Evolutionary conservation across 23 red algal genomes (phyloP).

Genomic region (Chondrus crispus): DNA sequence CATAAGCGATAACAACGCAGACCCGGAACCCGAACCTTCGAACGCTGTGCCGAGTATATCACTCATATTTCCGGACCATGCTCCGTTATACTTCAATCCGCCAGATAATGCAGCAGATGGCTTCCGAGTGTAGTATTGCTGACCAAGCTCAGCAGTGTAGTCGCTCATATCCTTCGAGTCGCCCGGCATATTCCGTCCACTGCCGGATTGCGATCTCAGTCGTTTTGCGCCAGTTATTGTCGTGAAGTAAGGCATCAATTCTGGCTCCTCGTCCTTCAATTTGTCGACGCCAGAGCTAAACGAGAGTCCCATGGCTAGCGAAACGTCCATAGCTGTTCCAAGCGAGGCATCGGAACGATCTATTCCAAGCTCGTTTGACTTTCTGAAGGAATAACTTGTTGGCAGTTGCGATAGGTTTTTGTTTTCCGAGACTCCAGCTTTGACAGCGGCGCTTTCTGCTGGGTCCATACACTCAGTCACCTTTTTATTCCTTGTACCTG

Average conservation of each 20-base stretch:
- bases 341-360: neutral
- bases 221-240: neutral
- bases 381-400: too few relatives aligned
- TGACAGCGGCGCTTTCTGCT: too few relatives aligned
- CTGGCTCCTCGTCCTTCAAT: conserved; percentile 12
- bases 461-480: too few relatives aligned
- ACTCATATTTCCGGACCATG: conserved; percentile 61
- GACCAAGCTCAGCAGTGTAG: neutral
- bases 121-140: conserved; percentile 6
- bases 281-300: neutral
- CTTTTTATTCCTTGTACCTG: too few relatives aligned
- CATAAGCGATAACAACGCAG: conserved; percentile 17
- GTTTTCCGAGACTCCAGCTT: too few relatives aligned
- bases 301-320: neutral
- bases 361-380: too few relatives aligned
- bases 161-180: neutral
- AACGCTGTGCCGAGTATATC: conserved; percentile 27
- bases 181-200: neutral
- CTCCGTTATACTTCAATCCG: conserved; percentile 44
- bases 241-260: conserved; percentile 43
- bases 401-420: too few relatives aligned
- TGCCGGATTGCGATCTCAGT: neutral
- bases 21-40: conserved; percentile 13
- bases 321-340: neutral
- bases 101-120: conserved; percentile 30